These are phyloP conservation scores for Amborella trichopoda DNA, from an alignment of 164 flowering plant species.

Conservation along the genomic window DNA sequence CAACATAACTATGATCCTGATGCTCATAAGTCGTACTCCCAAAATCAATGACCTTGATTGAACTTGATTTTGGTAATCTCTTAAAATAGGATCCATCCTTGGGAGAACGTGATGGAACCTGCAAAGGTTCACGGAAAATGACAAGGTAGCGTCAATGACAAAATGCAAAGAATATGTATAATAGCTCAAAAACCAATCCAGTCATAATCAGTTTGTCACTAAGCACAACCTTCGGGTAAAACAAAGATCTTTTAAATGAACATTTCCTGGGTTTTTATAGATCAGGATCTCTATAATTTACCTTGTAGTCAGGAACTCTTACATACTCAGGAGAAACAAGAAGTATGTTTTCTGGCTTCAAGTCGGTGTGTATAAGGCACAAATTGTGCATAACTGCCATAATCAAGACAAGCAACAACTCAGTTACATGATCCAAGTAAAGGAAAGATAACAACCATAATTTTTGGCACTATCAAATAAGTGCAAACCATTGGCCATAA, in stretches of 20 bases:
- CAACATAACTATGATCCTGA: constrained; percentile 57
- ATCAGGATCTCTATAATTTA: no score
- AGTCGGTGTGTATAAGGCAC: constrained; percentile 80
- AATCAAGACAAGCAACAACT: constrained; percentile 3
- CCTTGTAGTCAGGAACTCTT: constrained; percentile 89
- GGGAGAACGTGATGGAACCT: constrained; percentile 61
- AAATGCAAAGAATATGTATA: not conserved
- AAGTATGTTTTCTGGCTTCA: constrained; percentile 96
- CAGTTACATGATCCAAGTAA: no score
- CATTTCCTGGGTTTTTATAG: no score
- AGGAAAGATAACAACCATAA: no score
- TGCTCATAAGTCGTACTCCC: constrained; percentile 77
- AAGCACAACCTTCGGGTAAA: no score
- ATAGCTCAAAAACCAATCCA: no score
- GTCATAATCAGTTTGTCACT: no score
- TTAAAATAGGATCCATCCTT: constrained; percentile 41
- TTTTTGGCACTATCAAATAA: no score
- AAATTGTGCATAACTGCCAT: constrained; percentile 99
- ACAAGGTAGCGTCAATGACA: not conserved
- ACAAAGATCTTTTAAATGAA: no score
- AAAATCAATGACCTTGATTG: constrained; percentile 81
- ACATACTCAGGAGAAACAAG: constrained; percentile 70
- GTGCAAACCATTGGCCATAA: no score
- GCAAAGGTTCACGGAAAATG: constrained; percentile 1
- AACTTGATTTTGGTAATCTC: constrained; percentile 52